A percentile compares a stretch with the other conserved stretches of the same genome.
Conservation (phyloP, 2,329 filamentous ascomycete genomes). For the Massarina eburnea region DNA sequence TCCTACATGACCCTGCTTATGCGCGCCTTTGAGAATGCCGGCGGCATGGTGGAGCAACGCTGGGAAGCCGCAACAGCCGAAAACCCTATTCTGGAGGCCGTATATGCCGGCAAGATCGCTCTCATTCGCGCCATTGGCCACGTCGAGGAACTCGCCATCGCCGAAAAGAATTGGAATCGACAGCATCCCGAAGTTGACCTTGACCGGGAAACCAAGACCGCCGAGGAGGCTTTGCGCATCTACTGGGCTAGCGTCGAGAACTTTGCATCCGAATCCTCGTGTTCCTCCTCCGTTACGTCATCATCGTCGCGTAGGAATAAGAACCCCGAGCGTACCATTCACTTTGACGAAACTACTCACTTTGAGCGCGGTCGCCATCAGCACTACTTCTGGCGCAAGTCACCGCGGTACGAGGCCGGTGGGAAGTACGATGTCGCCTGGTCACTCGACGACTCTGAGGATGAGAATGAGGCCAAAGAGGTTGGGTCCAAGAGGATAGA, state of each 20-base stretch:
- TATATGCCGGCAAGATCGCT: conserved; percentile 25
- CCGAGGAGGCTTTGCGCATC: conserved; percentile 23
- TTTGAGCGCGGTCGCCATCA: conserved; percentile 23
- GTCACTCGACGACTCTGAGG: neutral
- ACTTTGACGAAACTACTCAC: conserved; percentile 22
- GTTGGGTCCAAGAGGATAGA: neutral
- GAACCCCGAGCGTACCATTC: conserved; percentile 12
- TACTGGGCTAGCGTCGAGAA: conserved; percentile 23
- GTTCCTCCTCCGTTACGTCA: neutral
- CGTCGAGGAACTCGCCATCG: conserved; percentile 21
- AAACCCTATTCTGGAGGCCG: conserved; percentile 21
- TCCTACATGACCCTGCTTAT: conserved; percentile 27
- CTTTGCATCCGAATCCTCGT: conserved; percentile 7
- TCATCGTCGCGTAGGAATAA: conserved; percentile 2
- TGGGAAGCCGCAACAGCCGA: conserved; percentile 9
- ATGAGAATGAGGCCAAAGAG: neutral
- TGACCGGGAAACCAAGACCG: conserved; percentile 15
- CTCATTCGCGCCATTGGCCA: conserved; percentile 20
- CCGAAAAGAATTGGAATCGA: conserved; percentile 22
- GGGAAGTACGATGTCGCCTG: conserved; percentile 21
- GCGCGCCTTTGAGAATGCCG: conserved; percentile 22
- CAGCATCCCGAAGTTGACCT: conserved; percentile 6
- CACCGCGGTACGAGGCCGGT: conserved; percentile 32
- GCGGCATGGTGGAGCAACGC: conserved; percentile 22
- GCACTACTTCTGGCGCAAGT: conserved; percentile 27